Conservation (phyloP, 2,329 filamentous ascomycete species). For the Phoma sp. region DNA sequence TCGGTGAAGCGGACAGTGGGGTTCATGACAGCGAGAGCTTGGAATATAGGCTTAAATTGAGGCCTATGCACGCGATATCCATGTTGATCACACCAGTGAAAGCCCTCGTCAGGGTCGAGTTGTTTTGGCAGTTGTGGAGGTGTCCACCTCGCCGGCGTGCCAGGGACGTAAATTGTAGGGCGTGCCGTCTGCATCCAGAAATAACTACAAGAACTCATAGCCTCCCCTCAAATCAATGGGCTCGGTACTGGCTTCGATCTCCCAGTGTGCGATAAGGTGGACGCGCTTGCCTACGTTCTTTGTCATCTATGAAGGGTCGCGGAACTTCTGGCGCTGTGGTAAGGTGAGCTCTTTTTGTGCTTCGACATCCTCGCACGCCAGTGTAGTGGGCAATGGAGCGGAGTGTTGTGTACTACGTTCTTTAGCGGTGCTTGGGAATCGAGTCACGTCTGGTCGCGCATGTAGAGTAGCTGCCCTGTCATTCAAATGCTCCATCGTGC, state of each 20-base stretch:
- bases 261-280: slow-evolving; percentile 1
- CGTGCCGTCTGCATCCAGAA: slow-evolving; percentile 2
- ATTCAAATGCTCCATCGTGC: no score
- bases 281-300: neutral
- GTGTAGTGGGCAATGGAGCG: no score
- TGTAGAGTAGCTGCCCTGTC: no score
- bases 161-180: slow-evolving; percentile 11
- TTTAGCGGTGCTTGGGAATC: no score
- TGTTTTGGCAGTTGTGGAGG: neutral
- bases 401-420: no score
- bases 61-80: neutral
- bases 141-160: slow-evolving; percentile 1
- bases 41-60: slow-evolving; percentile 18
- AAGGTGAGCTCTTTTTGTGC: neutral
- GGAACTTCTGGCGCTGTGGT: slow-evolving; percentile 1
- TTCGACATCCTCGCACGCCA: neutral
- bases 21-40: slow-evolving; percentile 17
- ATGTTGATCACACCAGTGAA: slow-evolving; percentile 7
- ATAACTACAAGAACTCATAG: slow-evolving; percentile 17
- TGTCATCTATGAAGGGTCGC: slow-evolving; percentile 7
- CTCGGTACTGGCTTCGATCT: neutral
- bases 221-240: neutral
- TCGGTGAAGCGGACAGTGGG: neutral
- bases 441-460: no score
- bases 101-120: neutral